A percentile compares a stretch with the other conserved stretches of the same genome.
Conservation (phyloP, 2,329 filamentous ascomycete genomes). For the Tolypocladium album region DNA sequence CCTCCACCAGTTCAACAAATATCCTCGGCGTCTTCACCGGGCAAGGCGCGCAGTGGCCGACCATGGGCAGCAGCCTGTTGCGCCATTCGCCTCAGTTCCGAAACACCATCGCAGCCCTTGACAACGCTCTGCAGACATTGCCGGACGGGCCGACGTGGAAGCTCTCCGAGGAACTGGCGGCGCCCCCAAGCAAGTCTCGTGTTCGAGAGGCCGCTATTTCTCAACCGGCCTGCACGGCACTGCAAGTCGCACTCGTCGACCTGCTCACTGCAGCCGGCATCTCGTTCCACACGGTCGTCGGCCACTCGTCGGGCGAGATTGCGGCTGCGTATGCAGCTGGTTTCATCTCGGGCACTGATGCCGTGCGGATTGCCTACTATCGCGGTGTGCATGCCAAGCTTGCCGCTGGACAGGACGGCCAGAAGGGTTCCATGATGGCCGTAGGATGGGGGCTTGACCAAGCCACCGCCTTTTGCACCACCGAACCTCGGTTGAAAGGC, state of each 20-base stretch:
- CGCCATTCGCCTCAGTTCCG: neutral
- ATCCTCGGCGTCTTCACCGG: neutral
- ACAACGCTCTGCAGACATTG: neutral
- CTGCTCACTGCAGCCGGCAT: neutral
- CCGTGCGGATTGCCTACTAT: too few species aligned
- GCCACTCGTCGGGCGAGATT: neutral
- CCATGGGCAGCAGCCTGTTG: neutral
- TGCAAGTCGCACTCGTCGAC: neutral
- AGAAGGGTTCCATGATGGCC: too few species aligned
- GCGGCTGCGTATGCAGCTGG: neutral
- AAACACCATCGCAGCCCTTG: neutral
- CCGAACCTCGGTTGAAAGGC: too few species aligned
- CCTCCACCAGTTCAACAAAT: neutral
- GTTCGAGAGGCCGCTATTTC: neutral
- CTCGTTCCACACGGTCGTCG: neutral
- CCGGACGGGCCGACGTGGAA: neutral
- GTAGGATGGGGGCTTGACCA: too few species aligned
- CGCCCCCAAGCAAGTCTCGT: neutral
- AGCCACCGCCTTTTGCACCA: too few species aligned
- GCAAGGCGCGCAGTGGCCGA: neutral
- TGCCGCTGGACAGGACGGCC: too few species aligned
- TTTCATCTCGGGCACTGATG: neutral
- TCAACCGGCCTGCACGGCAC: neutral
- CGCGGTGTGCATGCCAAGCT: too few species aligned
- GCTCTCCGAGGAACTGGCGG: neutral